These are phyloP conservation scores for Podospora sp. DNA, from an alignment of 495 filamentous ascomycete genomes.

Conservation along the genomic window DNA sequence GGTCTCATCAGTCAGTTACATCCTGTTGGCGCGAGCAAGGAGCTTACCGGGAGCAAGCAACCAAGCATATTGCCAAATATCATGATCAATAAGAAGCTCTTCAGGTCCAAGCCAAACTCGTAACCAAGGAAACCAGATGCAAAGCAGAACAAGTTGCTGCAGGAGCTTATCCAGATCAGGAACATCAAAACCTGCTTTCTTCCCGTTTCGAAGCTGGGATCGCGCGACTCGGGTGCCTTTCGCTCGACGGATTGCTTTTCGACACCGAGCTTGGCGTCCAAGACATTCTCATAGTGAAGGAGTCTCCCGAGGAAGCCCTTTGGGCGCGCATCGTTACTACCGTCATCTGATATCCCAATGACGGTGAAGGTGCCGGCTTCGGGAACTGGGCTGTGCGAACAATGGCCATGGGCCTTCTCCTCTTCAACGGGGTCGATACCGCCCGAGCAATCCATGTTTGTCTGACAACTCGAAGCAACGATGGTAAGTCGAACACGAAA, in stretches of 20 bases:
- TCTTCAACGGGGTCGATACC: background rate
- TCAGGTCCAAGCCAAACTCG: constrained; percentile 52
- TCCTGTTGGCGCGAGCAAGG: background rate
- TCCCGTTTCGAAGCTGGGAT: constrained; percentile 16
- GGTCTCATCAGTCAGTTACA: background rate
- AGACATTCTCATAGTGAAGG: constrained; percentile 48
- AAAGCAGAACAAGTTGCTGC: constrained; percentile 52
- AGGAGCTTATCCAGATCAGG: constrained; percentile 29
- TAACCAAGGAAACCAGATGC: constrained; percentile 52
- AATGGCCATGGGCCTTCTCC: background rate
- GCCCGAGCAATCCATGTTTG: background rate
- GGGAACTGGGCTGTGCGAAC: background rate
- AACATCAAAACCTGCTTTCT: constrained; percentile 38
- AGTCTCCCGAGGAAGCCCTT: constrained; percentile 37
- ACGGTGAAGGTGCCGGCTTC: background rate
- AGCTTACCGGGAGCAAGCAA: constrained; percentile 50
- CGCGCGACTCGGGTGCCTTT: constrained; percentile 51
- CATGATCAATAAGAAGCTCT: constrained; percentile 55
- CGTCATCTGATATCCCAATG: background rate
- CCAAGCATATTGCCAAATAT: constrained; percentile 52
- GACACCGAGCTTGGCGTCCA: constrained; percentile 57
- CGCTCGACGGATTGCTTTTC: constrained; percentile 57
- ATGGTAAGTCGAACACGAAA: background rate
- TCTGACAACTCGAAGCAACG: background rate
- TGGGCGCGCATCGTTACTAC: background rate